These are phyloP conservation scores for Blastomyces gilchristii DNA, from an alignment of 2,329 filamentous ascomycete species.

Conservation along the genomic window DNA sequence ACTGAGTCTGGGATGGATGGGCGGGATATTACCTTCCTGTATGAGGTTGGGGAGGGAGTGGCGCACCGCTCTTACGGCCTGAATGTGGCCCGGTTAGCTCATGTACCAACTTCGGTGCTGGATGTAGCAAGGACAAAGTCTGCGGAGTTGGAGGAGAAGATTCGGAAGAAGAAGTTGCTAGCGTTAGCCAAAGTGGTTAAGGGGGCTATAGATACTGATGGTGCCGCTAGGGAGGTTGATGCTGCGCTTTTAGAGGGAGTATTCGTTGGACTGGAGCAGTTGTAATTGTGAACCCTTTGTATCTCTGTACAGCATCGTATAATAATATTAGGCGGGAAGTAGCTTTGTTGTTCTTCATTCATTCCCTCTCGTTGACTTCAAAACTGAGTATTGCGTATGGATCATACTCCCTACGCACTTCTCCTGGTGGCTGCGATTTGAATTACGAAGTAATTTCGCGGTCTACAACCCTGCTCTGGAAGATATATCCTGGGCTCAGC, in stretches of 20 bases:
- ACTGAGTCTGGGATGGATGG: constrained; percentile 48
- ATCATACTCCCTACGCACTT: neutral
- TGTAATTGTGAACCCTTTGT: constrained; percentile 19
- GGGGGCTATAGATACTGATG: constrained; percentile 18
- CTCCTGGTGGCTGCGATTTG: neutral
- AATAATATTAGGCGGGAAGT: neutral
- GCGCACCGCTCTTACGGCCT: constrained; percentile 90
- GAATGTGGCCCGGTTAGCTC: constrained; percentile 81
- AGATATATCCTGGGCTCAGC: neutral
- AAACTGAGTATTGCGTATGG: neutral
- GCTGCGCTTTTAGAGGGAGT: constrained; percentile 29
- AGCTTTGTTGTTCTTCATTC: neutral
- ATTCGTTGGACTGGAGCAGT: constrained; percentile 35
- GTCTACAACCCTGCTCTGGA: neutral
- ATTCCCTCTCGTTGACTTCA: neutral
- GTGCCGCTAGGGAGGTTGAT: constrained; percentile 15
- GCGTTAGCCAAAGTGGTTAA: constrained; percentile 25
- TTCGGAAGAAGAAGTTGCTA: constrained; percentile 52
- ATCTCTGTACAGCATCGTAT: neutral
- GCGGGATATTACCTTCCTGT: constrained; percentile 81
- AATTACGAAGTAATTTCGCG: neutral
- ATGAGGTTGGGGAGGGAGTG: constrained; percentile 82
- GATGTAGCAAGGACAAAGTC: constrained; percentile 74
- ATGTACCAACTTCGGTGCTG: constrained; percentile 64
- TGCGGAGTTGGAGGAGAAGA: constrained; percentile 63